Conservation (phyloP, 805 yeast genomes). For the Saccharomycopsis capsularis region DNA sequence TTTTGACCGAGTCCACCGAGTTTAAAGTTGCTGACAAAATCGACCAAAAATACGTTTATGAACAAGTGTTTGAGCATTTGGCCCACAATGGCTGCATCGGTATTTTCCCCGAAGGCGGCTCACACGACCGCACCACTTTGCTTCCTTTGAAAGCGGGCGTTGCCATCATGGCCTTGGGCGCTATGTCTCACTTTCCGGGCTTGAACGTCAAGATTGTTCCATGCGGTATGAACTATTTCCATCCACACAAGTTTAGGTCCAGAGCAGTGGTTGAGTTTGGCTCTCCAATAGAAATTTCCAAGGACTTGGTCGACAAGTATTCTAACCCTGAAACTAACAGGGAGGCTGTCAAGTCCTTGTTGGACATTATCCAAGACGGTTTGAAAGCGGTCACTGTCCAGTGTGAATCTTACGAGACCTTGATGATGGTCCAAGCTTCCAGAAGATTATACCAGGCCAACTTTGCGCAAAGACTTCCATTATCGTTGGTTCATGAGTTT, state of each 20-base stretch:
- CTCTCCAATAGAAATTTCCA: constrained; percentile 63
- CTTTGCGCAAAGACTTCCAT: constrained; percentile 54
- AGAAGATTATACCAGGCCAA: constrained; percentile 72
- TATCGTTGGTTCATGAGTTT: constrained; percentile 78
- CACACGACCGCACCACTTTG: constrained; percentile 87
- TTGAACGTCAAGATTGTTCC: constrained; percentile 83
- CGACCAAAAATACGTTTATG: constrained; percentile 76
- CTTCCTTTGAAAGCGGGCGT: constrained; percentile 95
- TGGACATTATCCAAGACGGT: constrained; percentile 68
- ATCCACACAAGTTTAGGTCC: constrained; percentile 87
- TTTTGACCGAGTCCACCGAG: constrained; percentile 49
- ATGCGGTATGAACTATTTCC: constrained; percentile 94
- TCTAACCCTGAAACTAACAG: constrained; percentile 53
- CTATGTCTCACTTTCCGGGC: constrained; percentile 68
- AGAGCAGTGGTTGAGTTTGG: constrained; percentile 95
- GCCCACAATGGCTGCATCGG: constrained; percentile 77
- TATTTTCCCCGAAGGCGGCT: constrained; percentile 96
- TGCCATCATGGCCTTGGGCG: constrained; percentile 95
- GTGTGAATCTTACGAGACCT: constrained; percentile 86
- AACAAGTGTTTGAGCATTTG: constrained; percentile 74
- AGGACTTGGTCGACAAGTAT: constrained; percentile 58
- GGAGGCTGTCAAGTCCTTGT: constrained; percentile 64
- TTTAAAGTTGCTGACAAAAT: constrained; percentile 75
- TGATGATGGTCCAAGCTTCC: constrained; percentile 92
- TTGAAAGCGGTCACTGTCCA: constrained; percentile 86